Evolutionary conservation across 1,284 basidiomycete genomes (phyloP).

Genomic region (Papiliotrema laurentii): DNA sequence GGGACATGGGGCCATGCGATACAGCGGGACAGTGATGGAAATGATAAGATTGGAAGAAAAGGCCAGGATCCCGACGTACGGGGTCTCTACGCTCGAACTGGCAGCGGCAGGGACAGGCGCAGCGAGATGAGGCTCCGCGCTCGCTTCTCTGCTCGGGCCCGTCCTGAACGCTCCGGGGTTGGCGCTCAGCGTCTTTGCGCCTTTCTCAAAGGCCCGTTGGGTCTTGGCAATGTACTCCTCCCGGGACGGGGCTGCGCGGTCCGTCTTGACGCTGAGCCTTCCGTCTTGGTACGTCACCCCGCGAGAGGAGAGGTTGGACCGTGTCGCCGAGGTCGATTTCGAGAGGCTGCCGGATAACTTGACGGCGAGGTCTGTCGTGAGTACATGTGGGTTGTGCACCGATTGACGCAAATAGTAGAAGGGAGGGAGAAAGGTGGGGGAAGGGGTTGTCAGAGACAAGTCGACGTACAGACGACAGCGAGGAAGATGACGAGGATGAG

Average conservation of each 20-base stretch:
- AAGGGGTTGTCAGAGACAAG: not conserved
- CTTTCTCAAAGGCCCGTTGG: constrained; percentile 31
- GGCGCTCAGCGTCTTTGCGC: constrained; percentile 25
- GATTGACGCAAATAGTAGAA: not conserved
- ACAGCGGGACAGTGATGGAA: too few relatives aligned
- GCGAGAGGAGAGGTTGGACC: constrained; percentile 10
- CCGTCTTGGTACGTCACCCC: constrained; percentile 25
- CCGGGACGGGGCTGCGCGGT: constrained; percentile 22
- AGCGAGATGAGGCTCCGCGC: not conserved
- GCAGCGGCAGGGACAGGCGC: not conserved
- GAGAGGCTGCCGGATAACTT: constrained; percentile 14
- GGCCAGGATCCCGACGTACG: constrained; percentile 9
- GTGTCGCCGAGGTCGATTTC: constrained; percentile 7
- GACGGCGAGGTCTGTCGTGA: constrained; percentile 13
- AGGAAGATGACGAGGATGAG: constrained; percentile 32
- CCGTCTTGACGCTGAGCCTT: constrained; percentile 25
- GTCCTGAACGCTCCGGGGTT: constrained; percentile 29
- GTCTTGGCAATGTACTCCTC: constrained; percentile 33
- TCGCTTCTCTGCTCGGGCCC: constrained; percentile 7
- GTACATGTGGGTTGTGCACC: not conserved
- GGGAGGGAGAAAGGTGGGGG: not conserved
- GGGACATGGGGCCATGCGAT: too few relatives aligned
- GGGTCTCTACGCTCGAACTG: constrained; percentile 15
- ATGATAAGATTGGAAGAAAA: not conserved
- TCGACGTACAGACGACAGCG: constrained; percentile 35